A percentile compares a stretch with the other conserved stretches of the same genome.
phyloP scores from a whole-genome alignment of 805 yeast genomes.

The Maudiozyma pseudohumilis region DNA sequence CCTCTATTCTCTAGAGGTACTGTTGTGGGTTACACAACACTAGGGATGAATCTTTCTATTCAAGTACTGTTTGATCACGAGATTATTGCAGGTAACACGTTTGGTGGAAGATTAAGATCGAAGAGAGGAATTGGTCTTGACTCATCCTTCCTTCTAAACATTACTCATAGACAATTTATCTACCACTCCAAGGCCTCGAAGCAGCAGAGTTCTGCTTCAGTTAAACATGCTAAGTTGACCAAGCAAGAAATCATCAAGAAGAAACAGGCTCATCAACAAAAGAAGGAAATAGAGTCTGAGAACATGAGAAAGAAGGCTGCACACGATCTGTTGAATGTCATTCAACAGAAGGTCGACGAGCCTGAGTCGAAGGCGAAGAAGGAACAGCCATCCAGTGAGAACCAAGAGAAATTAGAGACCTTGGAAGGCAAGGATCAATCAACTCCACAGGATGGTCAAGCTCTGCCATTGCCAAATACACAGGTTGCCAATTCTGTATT shows the following conservation, averaged over 20 bases:
- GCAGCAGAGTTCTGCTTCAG: slow-evolving; percentile 5
- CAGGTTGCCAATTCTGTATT: slow-evolving; percentile 26
- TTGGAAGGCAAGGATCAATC: not conserved
- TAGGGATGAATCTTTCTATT: slow-evolving; percentile 43
- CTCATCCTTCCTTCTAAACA: slow-evolving; percentile 69
- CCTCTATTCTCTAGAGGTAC: slow-evolving; percentile 86
- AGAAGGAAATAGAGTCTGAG: slow-evolving; percentile 18
- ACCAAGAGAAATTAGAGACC: slow-evolving; percentile 1
- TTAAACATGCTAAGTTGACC: not conserved
- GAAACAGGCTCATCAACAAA: slow-evolving; percentile 6
- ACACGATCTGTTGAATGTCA: slow-evolving; percentile 36
- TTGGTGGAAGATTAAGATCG: slow-evolving; percentile 67
- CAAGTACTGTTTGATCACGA: slow-evolving; percentile 80
- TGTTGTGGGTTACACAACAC: slow-evolving; percentile 64
- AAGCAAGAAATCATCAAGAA: not conserved
- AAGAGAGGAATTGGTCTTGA: slow-evolving; percentile 81
- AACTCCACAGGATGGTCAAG: not conserved
- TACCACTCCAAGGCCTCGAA: slow-evolving; percentile 61
- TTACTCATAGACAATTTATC: slow-evolving; percentile 64
- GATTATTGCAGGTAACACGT: slow-evolving; percentile 68
- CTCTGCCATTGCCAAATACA: slow-evolving; percentile 14
- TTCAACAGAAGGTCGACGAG: slow-evolving; percentile 29
- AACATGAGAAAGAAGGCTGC: slow-evolving; percentile 26
- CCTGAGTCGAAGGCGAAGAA: slow-evolving; percentile 5
- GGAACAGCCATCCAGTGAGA: slow-evolving; percentile 2